phyloP scores from a whole-genome alignment of 371 early-diverging fungal species.

The Mucor indicus region DNA sequence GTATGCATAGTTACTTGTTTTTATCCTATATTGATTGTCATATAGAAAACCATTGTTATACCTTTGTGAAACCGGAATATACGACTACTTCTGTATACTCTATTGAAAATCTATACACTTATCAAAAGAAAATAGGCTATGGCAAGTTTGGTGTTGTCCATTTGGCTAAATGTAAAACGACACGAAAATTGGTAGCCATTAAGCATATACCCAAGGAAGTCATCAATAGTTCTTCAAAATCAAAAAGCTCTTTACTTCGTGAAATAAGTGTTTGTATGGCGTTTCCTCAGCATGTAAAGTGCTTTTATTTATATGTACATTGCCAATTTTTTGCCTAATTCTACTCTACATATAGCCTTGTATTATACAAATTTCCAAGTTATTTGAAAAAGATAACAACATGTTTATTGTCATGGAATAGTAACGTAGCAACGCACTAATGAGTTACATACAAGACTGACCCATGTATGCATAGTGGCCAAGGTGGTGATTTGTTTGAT shows the following conservation, averaged over 20 bases:
- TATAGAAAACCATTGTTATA: constrained; percentile 4
- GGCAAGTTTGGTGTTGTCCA: constrained; percentile 10
- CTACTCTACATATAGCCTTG: constrained; percentile 16
- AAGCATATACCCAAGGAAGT: constrained; percentile 1
- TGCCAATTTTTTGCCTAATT: background rate
- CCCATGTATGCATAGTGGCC: constrained; percentile 1
- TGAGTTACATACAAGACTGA: background rate
- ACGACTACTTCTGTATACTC: background rate
- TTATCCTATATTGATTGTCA: too few species aligned
- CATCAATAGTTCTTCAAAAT: background rate
- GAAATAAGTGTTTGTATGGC: constrained; percentile 24
- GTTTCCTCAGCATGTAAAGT: constrained; percentile 19
- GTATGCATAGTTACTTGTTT: too few species aligned
- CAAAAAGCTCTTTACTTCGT: background rate
- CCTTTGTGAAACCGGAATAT: constrained; percentile 7
- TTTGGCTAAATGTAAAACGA: constrained; percentile 7
- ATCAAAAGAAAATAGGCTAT: background rate
- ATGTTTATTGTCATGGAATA: constrained; percentile 28
- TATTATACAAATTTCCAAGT: constrained; percentile 13
- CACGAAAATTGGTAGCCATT: constrained; percentile 7
- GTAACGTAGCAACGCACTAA: constrained; percentile 8
- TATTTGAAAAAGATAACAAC: constrained; percentile 8
- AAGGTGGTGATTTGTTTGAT: constrained; percentile 25
- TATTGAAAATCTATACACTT: constrained; percentile 1
- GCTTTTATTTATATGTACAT: background rate